These are phyloP conservation scores for Xylogone sp. DNA, from an alignment of 2,329 filamentous ascomycete genomes.

Conservation along the genomic window DNA sequence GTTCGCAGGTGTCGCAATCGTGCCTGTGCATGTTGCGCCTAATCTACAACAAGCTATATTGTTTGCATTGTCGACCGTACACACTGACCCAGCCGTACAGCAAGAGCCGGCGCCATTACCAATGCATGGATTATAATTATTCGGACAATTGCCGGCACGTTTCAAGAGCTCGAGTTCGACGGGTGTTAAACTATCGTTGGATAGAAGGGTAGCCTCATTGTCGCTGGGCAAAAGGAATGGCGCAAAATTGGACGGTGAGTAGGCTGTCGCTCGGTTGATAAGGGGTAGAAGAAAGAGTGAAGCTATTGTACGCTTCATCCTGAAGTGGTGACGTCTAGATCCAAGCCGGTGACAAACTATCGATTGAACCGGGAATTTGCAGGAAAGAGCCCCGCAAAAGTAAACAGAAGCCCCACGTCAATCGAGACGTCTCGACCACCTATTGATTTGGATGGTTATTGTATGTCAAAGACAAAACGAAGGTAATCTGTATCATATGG, in stretches of 20 bases:
- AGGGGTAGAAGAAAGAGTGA: slow-evolving; percentile 13
- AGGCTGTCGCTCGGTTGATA: slow-evolving; percentile 14
- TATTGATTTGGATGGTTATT: not conserved
- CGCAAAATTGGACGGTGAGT: slow-evolving; percentile 21
- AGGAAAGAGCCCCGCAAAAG: not conserved
- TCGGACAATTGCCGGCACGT: slow-evolving; percentile 25
- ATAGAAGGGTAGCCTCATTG: slow-evolving; percentile 8
- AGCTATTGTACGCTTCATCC: slow-evolving; percentile 13
- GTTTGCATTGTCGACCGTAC: slow-evolving; percentile 22
- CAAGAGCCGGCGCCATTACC: slow-evolving; percentile 24
- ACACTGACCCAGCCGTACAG: slow-evolving; percentile 23
- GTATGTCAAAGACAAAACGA: not conserved
- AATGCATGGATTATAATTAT: slow-evolving; percentile 27
- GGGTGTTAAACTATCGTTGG: slow-evolving; percentile 17
- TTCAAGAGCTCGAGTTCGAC: slow-evolving; percentile 20
- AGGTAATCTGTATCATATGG: not conserved
- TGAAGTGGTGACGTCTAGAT: not conserved
- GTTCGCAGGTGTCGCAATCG: slow-evolving; percentile 13
- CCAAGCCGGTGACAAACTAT: not conserved
- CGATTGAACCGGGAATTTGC: not conserved
- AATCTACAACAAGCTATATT: slow-evolving; percentile 30
- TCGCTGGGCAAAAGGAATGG: slow-evolving; percentile 18
- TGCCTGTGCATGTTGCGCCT: slow-evolving; percentile 28
- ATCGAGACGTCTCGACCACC: not conserved
- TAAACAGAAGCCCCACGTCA: not conserved